A percentile compares a stretch with the other conserved stretches of the same genome.
Evolutionary conservation across 805 yeast species (phyloP).

Genomic region (Candida andamanensis): DNA sequence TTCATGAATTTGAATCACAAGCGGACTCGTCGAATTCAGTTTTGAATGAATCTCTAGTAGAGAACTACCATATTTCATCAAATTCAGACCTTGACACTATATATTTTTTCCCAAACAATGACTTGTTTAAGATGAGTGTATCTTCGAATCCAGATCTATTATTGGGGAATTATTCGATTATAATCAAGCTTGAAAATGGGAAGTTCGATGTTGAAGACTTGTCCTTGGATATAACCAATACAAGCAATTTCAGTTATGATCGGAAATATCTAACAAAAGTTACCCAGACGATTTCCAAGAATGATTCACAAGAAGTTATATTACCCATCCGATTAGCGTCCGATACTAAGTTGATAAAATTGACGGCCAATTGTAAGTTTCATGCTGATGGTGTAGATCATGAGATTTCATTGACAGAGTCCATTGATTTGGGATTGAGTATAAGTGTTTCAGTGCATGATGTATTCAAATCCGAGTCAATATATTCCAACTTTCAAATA

Average conservation of each 20-base stretch:
- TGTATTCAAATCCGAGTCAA: slow-evolving; percentile 50
- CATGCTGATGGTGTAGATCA: slow-evolving; percentile 13
- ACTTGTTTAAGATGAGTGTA: background rate
- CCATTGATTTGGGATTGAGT: slow-evolving; percentile 49
- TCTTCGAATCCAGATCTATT: slow-evolving; percentile 1
- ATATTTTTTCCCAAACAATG: slow-evolving; percentile 3
- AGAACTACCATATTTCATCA: slow-evolving; percentile 6
- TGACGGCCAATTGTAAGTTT: slow-evolving; percentile 19
- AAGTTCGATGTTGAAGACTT: background rate
- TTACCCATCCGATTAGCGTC: slow-evolving; percentile 26
- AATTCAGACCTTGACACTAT: slow-evolving; percentile 3
- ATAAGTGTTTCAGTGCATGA: slow-evolving; percentile 80
- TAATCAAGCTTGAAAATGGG: slow-evolving; percentile 4
- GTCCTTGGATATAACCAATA: background rate
- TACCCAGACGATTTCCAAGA: slow-evolving; percentile 7
- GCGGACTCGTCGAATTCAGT: slow-evolving; percentile 6
- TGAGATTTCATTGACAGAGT: slow-evolving; percentile 6
- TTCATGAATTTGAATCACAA: slow-evolving; percentile 9
- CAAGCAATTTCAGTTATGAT: slow-evolving; percentile 1
- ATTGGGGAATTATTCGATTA: slow-evolving; percentile 8
- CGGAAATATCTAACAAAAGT: background rate
- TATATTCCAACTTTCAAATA: slow-evolving; percentile 66
- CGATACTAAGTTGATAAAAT: slow-evolving; percentile 21
- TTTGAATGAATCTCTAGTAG: slow-evolving; percentile 8
- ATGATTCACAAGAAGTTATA: slow-evolving; percentile 15